Percentiles rank a stretch among this genome's conserved stretches.
These are phyloP conservation scores for Epichloe amarillans DNA, from an alignment of 2,329 filamentous ascomycete species.

Conservation along the genomic window DNA sequence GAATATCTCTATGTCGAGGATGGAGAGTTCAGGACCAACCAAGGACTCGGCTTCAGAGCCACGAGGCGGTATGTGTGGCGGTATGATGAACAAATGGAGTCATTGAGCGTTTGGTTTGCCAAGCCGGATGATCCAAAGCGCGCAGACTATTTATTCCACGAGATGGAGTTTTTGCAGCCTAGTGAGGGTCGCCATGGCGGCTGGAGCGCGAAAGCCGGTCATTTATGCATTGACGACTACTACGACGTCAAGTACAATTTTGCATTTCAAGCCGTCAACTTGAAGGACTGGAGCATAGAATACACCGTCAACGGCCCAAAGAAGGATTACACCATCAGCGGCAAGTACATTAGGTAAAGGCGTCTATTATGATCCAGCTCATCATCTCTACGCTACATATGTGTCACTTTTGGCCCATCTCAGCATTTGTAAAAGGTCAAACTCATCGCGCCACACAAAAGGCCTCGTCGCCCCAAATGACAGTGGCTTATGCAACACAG, in stretches of 20 bases:
- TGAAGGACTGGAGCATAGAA: constrained; percentile 44
- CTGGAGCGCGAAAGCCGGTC: constrained; percentile 53
- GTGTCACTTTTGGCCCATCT: too few relatives aligned
- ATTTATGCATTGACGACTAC: constrained; percentile 58
- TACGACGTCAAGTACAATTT: constrained; percentile 62
- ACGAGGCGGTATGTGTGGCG: constrained; percentile 59
- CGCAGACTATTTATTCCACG: constrained; percentile 64
- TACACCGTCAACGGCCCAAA: constrained; percentile 58
- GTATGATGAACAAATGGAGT: constrained; percentile 47
- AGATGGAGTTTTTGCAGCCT: constrained; percentile 46
- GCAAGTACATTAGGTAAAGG: constrained; percentile 32
- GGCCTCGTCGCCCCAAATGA: neutral
- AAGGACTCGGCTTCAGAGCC: constrained; percentile 43
- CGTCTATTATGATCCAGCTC: too few relatives aligned
- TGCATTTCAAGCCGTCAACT: constrained; percentile 40
- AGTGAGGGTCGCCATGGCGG: constrained; percentile 22
- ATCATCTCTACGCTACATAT: neutral
- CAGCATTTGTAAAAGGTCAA: too few relatives aligned
- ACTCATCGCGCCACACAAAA: too few relatives aligned
- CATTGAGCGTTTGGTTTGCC: constrained; percentile 61
- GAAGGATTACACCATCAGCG: constrained; percentile 56
- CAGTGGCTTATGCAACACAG: neutral
- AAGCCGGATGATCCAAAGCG: constrained; percentile 46
- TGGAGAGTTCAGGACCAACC: constrained; percentile 47
- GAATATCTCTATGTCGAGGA: constrained; percentile 60